Evolutionary conservation across 1,139 yeast species (phyloP), one percentile per base, ranked within the genome.

Genomic region (Candida albicans): DNA sequence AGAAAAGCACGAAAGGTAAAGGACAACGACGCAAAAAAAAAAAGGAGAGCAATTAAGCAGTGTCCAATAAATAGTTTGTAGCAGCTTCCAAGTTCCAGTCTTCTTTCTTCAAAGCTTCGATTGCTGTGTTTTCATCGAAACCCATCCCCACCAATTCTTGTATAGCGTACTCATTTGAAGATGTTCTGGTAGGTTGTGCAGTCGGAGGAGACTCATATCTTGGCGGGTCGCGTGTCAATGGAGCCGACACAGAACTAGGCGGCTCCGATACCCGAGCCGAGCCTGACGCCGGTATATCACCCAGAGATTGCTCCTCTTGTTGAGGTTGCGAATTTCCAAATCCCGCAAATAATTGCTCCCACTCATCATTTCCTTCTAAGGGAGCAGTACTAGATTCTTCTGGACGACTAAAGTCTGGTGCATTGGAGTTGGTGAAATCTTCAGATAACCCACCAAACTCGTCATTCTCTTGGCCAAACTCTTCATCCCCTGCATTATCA

Each of bases 281-380:
- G 13, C 12, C 14, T 29, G 32, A 29, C 4, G 7, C 32, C 7
- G 13, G n/a, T n/a, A n/a, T 13, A 25, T 8, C 13, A 18, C 18
- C 26, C 24, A 18, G 22, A 18, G 39, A 33, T n/a, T 30, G 34
- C 6, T 22, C 31, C 14, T 30, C 13, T 12, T 34, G 9, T 28
- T 36, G 53, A 11, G 63, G 60, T 39, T 49, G 37, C 14, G 74
- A 73, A 55, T 84, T 86, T 27, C 93, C 93, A 60, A 89, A 86
- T 0, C 95, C 96, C 2, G 96, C 95, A 70, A 90, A 90, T 28
- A 90, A 75, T 64, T 89, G 95, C 57, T 90, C 96, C 97, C 97
- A 90, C 62, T 90, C 97, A 57, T 88, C 96, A 46, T 78, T 77
- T 8, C 60, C 68, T 27, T 46, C 49, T 4, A 50, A 40, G 31